A percentile compares a stretch with the other conserved stretches of the same genome.
These are phyloP conservation scores for Dalechampia spathulata DNA, from an alignment of 441 rosid genomes.

Conservation along the genomic window DNA sequence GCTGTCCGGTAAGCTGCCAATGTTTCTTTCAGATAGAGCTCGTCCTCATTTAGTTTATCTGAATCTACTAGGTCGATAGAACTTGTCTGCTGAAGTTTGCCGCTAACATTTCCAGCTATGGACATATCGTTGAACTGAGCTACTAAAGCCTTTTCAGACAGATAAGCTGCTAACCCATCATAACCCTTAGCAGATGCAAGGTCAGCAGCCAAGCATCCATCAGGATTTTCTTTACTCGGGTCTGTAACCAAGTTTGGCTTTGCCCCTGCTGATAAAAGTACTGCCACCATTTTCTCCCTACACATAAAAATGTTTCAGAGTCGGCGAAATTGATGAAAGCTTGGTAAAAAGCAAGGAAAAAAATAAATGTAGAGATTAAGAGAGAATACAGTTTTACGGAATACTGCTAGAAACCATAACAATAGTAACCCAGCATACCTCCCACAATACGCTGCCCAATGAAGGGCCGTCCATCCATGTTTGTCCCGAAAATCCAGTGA, in stretches of 20 bases:
- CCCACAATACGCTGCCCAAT: slow-evolving; percentile 93
- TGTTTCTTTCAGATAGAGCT: slow-evolving; percentile 65
- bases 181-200: slow-evolving; percentile 68
- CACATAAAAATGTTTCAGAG: slow-evolving; percentile 19
- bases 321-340: no score
- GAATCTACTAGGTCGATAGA: slow-evolving; percentile 27
- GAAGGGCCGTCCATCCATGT: slow-evolving; percentile 98
- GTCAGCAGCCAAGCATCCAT: slow-evolving; percentile 87
- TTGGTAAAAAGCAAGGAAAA: no score
- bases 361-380: no score
- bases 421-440: slow-evolving; percentile 34
- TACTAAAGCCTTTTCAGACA: slow-evolving; percentile 79
- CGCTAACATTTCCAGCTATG: slow-evolving; percentile 82
- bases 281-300: slow-evolving; percentile 97
- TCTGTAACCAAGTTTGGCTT: slow-evolving; percentile 88
- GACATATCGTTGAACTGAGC: slow-evolving; percentile 77
- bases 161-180: slow-evolving; percentile 87
- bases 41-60: slow-evolving; percentile 51
- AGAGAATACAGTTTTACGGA: no score
- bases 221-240: slow-evolving; percentile 60
- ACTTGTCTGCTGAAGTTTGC: slow-evolving; percentile 43
- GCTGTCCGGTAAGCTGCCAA: slow-evolving; percentile 85
- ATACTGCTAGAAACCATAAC: no score
- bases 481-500: slow-evolving; percentile 88
- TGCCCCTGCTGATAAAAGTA: slow-evolving; percentile 88